Base-by-base conservation (phyloP, 257 asterid species). In the Nicotiana tabacum region DNA sequence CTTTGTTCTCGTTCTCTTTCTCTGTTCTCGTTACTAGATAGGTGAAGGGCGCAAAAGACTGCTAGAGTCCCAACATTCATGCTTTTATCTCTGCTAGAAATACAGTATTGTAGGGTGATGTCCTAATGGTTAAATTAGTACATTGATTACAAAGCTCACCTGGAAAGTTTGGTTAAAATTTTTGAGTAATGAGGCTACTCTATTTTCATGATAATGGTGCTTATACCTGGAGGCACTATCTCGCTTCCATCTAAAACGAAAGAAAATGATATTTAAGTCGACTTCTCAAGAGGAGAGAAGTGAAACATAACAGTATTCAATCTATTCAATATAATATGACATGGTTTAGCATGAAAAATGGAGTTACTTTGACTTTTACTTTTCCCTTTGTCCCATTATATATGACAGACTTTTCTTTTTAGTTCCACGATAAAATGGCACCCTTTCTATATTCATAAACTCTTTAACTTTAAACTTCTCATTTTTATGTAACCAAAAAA, bases 321-420 rank as follows among this genome's bases (percentile, higher is more conserved):
- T 72, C n/a, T 46, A 43, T 43, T 72, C 60, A 43, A 43, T 46
- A 72, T 46, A 12, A 46, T 48, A 1, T 74, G 43, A 48, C 55
- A 57, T 48, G 16, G 79, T 32, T 48, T 24, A 48, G 61, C 61
- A 48, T 74, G 79, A 74, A 24, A 72, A 74, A 46, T 13, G 79
- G 15, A 74, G 79, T 48, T 46, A 11, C 62, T 13, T 72, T 72
- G 61, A 72, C 79, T 72, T 72, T 72, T 13, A 74, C 79, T 24
- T 5, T 4, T 70, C 35, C 35, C 21, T 2, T 11, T 10, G n/a
- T 69, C 57, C 24, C n/a, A 11, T n/a, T 70, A n/a, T 70, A 70
- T 11, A 17, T 39, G 35, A 0, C 60, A 11, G 12, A 21, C 43
- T 30, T 65, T 64, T 12, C 39, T 13, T 65, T 65, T 29, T 29